Base-by-base conservation (phyloP, 164 flowering plant species). In the Pachysandra terminalis region DNA sequence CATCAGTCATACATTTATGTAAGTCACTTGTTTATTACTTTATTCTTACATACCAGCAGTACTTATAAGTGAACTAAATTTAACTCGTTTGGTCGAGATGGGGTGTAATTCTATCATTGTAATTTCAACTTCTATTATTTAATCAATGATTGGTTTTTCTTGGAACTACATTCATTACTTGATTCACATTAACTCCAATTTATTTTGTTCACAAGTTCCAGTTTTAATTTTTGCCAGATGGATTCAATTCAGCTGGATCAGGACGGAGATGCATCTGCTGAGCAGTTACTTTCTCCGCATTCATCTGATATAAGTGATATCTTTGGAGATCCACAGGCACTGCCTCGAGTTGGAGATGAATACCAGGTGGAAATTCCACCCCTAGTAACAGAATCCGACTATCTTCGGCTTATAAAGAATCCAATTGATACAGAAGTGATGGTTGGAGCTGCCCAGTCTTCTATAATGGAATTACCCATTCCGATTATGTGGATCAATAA, bases 361-460 rank as follows among this genome's bases (percentile, higher is more conserved):
- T 88, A 78, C 70, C 93, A 88, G 69, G 87, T 67, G 32, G 79
- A 86, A 59, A 78, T 88, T 71, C 89, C 90, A 26, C 24, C 78
- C n/a, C 61, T 80, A 2, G 19, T 67, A 22, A 6, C 68, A 13
- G 62, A 72, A 27, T 59, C 71, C 24, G 81, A 73, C 7, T 57
- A 9, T 64, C 15, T 54, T 40, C 59, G 40, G 28, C 52, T 64
- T 25, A 19, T 21, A 16, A 64, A 8, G n/a, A 63, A n/a, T n/a
- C 62, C 66, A 15, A 21, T 9, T 64, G 72, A 75, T 52, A 40
- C 49, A 27, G 72, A 66, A 56, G 41, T 14, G 21, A 23, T 26
- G 23, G 23, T 8, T 65, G 73, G 23, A n/a, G n/a, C n/a, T 41
- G 10, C 37, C 32, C 41, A 23, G 55, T 65, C 59, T 19, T 74